Percentiles rank a stretch among this genome's conserved stretches.
These are phyloP conservation scores for Naumovozyma dairenensis DNA, from an alignment of 805 yeast genomes.

Conservation along the genomic window DNA sequence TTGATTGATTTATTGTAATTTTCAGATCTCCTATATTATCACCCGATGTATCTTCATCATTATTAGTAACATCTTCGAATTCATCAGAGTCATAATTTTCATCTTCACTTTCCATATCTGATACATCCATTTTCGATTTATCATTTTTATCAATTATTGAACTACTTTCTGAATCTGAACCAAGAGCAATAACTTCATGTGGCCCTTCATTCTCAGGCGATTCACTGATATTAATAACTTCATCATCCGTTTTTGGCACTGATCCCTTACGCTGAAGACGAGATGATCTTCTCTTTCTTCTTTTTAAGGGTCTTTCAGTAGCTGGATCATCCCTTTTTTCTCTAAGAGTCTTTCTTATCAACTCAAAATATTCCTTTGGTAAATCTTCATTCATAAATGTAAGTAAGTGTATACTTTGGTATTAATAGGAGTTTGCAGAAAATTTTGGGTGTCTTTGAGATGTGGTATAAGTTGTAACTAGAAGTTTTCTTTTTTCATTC, in stretches of 20 bases:
- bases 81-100: constrained; percentile 22
- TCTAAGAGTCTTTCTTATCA: constrained; percentile 21
- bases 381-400: constrained; percentile 17
- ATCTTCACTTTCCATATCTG: constrained; percentile 11
- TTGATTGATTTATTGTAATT: constrained; percentile 16
- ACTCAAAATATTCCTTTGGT: constrained; percentile 25
- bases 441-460: too few relatives aligned
- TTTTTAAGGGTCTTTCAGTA: constrained; percentile 11
- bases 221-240: constrained; percentile 2
- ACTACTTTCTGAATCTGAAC: constrained; percentile 3
- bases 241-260: constrained; percentile 1
- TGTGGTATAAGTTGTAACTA: too few relatives aligned
- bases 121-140: background rate
- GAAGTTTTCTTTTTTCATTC: too few relatives aligned
- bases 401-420: too few relatives aligned
- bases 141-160: too few relatives aligned
- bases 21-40: constrained; percentile 20
- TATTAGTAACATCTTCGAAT: constrained; percentile 14
- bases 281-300: constrained; percentile 7
- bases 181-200: constrained; percentile 8
- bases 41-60: constrained; percentile 5
- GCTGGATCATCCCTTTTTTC: constrained; percentile 12
- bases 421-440: too few relatives aligned
- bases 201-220: constrained; percentile 2
- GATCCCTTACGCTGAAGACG: background rate